Percentiles rank a stretch among this genome's conserved stretches.
Conservation (phyloP, 352 stramenopile genomes). For the Phytophthora meadii region DNA sequence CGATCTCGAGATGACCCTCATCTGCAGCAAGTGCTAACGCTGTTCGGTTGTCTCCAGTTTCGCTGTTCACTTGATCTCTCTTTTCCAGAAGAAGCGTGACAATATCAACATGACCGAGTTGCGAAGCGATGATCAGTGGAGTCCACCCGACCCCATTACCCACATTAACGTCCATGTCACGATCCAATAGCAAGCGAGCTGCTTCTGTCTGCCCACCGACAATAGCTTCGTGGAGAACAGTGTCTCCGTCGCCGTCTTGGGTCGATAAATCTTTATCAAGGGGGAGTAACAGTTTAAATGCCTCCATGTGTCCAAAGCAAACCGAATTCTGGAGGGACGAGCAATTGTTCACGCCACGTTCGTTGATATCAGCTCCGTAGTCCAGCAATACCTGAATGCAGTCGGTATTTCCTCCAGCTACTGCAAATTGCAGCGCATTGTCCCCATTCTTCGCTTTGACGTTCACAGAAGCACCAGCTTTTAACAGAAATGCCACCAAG, state of each 20-base stretch:
- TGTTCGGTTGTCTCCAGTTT: neutral
- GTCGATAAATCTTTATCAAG: neutral
- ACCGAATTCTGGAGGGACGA: slow-evolving; percentile 3
- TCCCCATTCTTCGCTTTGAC: neutral
- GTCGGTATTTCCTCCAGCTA: neutral
- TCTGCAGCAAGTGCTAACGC: slow-evolving; percentile 7
- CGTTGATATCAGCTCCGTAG: slow-evolving; percentile 9
- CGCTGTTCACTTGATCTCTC: neutral
- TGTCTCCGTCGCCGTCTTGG: slow-evolving; percentile 4
- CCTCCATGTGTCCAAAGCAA: neutral
- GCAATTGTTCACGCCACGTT: slow-evolving; percentile 2
- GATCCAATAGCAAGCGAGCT: slow-evolving; percentile 1
- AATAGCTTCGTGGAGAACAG: slow-evolving; percentile 4
- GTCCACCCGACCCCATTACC: slow-evolving; percentile 7
- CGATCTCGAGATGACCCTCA: slow-evolving; percentile 15
- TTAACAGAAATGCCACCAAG: slow-evolving; percentile 7
- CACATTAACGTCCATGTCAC: neutral
- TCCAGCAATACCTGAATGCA: slow-evolving; percentile 12
- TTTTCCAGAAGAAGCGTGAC: slow-evolving; percentile 13
- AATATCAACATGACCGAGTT: slow-evolving; percentile 13
- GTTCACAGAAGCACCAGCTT: slow-evolving; percentile 5
- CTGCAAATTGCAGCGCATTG: slow-evolving; percentile 6
- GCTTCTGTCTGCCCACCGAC: neutral
- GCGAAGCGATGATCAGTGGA: slow-evolving; percentile 9
- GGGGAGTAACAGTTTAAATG: slow-evolving; percentile 2